phyloP scores from a whole-genome alignment of 2,329 filamentous ascomycete genomes.

The Huntiella moniliformis region DNA sequence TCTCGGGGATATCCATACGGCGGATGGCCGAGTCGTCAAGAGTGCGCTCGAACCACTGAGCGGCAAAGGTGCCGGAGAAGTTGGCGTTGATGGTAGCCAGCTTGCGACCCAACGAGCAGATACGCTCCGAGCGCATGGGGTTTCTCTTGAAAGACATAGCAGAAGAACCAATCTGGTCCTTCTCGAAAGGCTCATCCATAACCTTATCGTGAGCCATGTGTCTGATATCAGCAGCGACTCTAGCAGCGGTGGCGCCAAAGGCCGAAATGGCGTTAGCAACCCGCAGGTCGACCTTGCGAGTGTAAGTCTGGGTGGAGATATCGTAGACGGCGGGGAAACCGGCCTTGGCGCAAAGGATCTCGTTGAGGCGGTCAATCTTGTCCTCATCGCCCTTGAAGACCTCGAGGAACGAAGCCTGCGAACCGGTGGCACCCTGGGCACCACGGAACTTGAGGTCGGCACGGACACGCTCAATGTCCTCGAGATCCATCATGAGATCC shows the following conservation, averaged over 20 bases:
- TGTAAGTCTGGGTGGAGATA: slow-evolving; percentile 44
- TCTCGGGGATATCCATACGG: slow-evolving; percentile 44
- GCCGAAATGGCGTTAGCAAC: slow-evolving; percentile 66
- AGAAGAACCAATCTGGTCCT: slow-evolving; percentile 53
- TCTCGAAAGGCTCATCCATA: slow-evolving; percentile 52
- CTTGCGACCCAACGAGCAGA: slow-evolving; percentile 27
- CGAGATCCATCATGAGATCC: slow-evolving; percentile 37
- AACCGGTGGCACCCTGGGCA: slow-evolving; percentile 43
- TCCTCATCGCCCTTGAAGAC: slow-evolving; percentile 28
- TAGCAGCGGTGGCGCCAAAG: slow-evolving; percentile 54
- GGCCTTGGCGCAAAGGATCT: slow-evolving; percentile 33
- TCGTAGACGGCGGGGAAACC: slow-evolving; percentile 32
- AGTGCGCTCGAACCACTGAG: slow-evolving; percentile 38
- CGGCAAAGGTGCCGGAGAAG: slow-evolving; percentile 18
- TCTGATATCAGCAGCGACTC: slow-evolving; percentile 56
- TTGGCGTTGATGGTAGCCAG: slow-evolving; percentile 22
- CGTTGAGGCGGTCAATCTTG: slow-evolving; percentile 36
- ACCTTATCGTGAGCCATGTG: slow-evolving; percentile 63
- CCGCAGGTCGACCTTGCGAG: slow-evolving; percentile 59
- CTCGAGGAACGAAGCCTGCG: slow-evolving; percentile 38
- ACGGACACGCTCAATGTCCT: slow-evolving; percentile 51
- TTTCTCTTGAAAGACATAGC: slow-evolving; percentile 35
- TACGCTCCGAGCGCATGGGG: slow-evolving; percentile 30
- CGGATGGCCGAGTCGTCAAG: slow-evolving; percentile 58
- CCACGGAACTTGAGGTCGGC: slow-evolving; percentile 57